Conservation (phyloP, 441 rosid species). For the Metrosideros polymorpha region DNA sequence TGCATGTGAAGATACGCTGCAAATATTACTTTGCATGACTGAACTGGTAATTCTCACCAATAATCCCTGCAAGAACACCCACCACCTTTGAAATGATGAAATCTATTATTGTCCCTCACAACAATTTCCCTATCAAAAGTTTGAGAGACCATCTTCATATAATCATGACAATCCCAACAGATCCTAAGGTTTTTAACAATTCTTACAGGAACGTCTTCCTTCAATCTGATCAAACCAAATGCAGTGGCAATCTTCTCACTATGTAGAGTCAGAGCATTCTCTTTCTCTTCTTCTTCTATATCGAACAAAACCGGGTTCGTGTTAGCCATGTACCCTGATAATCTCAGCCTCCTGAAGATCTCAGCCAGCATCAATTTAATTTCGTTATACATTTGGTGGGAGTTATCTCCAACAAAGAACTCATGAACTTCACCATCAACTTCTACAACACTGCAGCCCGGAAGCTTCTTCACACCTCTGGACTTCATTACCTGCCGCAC, state of each 20-base stretch:
- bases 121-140: slow-evolving; percentile 49
- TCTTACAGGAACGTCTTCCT: slow-evolving; percentile 34
- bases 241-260: slow-evolving; percentile 76
- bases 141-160: slow-evolving; percentile 53
- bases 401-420: slow-evolving; percentile 52
- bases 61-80: slow-evolving; percentile 67
- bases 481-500: slow-evolving; percentile 59
- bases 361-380: slow-evolving; percentile 51
- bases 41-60: slow-evolving; percentile 29
- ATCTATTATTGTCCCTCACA: slow-evolving; percentile 54
- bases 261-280: slow-evolving; percentile 50
- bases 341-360: slow-evolving; percentile 31
- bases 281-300: slow-evolving; percentile 67
- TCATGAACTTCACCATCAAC: slow-evolving; percentile 54
- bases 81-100: slow-evolving; percentile 64
- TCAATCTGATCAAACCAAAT: slow-evolving; percentile 46
- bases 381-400: slow-evolving; percentile 35
- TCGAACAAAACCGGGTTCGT: slow-evolving; percentile 49
- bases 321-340: slow-evolving; percentile 43
- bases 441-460: slow-evolving; percentile 66
- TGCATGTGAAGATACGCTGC: not conserved
- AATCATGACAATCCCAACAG: slow-evolving; percentile 65
- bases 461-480: slow-evolving; percentile 51
- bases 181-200: slow-evolving; percentile 68
- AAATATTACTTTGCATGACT: not conserved